phyloP scores from a whole-genome alignment of 352 stramenopile genomes.

The Phytophthora syringae region DNA sequence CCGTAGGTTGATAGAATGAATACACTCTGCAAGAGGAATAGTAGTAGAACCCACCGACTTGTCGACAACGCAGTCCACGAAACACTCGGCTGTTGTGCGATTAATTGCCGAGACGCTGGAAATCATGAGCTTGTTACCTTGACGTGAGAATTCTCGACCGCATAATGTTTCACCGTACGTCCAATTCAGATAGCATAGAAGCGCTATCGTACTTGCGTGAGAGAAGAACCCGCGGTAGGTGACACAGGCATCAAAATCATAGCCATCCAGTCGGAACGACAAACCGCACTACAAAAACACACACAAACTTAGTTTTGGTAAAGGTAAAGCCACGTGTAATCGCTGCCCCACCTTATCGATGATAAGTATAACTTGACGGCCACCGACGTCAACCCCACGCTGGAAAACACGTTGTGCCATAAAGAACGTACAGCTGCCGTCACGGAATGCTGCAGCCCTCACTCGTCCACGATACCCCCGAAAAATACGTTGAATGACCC shows the following conservation, averaged over 20 bases:
- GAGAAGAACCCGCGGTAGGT: conserved; percentile 66
- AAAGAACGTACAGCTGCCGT: conserved; percentile 73
- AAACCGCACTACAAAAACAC: conserved; percentile 53
- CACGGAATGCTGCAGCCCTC: conserved; percentile 62
- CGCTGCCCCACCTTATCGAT: conserved; percentile 58
- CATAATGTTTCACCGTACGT: conserved; percentile 49
- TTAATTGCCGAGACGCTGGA: conserved; percentile 44
- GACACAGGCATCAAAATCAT: conserved; percentile 53
- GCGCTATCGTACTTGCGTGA: conserved; percentile 46
- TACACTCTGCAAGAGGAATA: conserved; percentile 45
- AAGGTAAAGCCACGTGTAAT: not conserved
- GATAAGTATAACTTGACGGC: conserved; percentile 50
- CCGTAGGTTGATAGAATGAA: conserved; percentile 70
- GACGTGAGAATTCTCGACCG: conserved; percentile 48
- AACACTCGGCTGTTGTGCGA: conserved; percentile 47
- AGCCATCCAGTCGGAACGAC: conserved; percentile 67
- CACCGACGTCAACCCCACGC: conserved; percentile 58
- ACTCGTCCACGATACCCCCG: conserved; percentile 59
- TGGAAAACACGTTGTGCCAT: conserved; percentile 75
- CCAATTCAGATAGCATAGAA: conserved; percentile 73
- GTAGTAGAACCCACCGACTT: conserved; percentile 7
- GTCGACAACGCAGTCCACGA: conserved; percentile 34
- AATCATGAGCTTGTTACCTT: conserved; percentile 44
- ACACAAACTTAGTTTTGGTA: not conserved
- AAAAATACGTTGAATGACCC: conserved; percentile 60